Evolutionary conservation across 306 rosid species (phyloP).

Genomic region (Albizia julibrissin): DNA sequence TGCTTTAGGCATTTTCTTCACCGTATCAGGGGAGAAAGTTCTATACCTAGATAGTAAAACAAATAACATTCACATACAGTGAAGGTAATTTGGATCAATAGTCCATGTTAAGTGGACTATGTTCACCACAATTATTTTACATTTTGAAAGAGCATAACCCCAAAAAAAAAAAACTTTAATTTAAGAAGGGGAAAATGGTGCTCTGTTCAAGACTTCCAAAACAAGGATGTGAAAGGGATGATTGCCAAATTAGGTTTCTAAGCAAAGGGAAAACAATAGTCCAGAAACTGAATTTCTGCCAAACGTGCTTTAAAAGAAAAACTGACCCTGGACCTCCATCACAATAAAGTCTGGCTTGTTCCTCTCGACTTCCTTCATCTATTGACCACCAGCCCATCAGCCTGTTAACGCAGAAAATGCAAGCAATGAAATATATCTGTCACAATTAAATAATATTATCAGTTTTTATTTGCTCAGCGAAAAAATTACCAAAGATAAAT

Average conservation of each 20-base stretch:
- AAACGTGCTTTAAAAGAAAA: not conserved
- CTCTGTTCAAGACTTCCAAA: not conserved
- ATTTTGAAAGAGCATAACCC: not conserved
- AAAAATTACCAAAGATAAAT: slow-evolving; percentile 15
- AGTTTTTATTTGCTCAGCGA: not conserved
- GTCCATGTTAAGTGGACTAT: slow-evolving; percentile 2
- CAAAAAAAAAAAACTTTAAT: not conserved
- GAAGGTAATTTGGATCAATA: slow-evolving; percentile 20
- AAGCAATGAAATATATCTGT: slow-evolving; percentile 10
- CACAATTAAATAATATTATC: not conserved
- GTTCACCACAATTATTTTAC: not conserved
- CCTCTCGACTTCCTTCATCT: slow-evolving; percentile 69
- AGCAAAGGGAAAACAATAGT: slow-evolving; percentile 13
- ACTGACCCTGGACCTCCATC: slow-evolving; percentile 58
- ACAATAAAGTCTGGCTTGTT: slow-evolving; percentile 62
- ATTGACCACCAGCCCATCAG: slow-evolving; percentile 81
- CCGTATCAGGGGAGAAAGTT: slow-evolving; percentile 83
- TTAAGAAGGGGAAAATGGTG: not conserved
- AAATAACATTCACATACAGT: slow-evolving; percentile 17
- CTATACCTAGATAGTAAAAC: slow-evolving; percentile 62
- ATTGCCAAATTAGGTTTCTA: not conserved
- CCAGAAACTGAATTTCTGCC: slow-evolving; percentile 3
- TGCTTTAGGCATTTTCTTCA: slow-evolving; percentile 87
- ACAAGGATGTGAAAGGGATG: not conserved
- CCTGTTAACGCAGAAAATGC: slow-evolving; percentile 39